Base-by-base conservation (phyloP, 306 rosid genomes). In the Clitoria ternatea region DNA sequence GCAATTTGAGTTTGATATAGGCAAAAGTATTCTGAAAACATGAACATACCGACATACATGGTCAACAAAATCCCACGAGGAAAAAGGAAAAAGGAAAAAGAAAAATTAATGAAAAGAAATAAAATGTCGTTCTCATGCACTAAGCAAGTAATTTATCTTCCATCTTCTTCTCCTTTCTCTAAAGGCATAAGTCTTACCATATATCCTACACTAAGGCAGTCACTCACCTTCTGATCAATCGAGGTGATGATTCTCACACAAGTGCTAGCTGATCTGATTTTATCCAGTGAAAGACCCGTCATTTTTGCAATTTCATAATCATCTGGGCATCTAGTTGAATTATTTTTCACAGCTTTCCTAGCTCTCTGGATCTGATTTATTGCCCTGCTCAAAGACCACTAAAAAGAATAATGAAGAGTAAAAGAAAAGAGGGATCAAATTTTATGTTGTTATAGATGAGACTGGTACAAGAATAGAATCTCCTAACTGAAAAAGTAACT, bases 161-260 rank as follows among this genome's bases (percentile, higher is more conserved):
- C 8, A 22, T 63, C 3, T 50, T 7, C 23, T 13, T 30, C 53
- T 42, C 19, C 17, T 37, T 14, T 52, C 22, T 35, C n/a, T 36
- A 40, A 63, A 39, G 45, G 63, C n/a, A 52, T n/a, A n/a, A 17
- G 43, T 47, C 79, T 64, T 90, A 90, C 98, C 85, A 80, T 81
- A 73, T 76, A 89, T 48, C 82, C 86, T 50, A 86, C 73, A 23
- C 73, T 61, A 13, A 70, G 48, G 78, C 56, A 53, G 17, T 86
- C 83, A 63, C 89, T 86, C 45, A 81, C 77, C 83, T 87, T 90
- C 73, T 86, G 96, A 88, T 87, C 82, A 71, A 83, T 55, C 19
- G 97, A 94, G 66, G 92, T 90, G 54, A 90, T 92, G 30, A 86
- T 82, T 89, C 91, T 88, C 49, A 84, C 57, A 78, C 97, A 90